These are phyloP conservation scores for Drechslerella coelobrocha DNA, from an alignment of 2,329 filamentous ascomycete genomes.

Conservation along the genomic window DNA sequence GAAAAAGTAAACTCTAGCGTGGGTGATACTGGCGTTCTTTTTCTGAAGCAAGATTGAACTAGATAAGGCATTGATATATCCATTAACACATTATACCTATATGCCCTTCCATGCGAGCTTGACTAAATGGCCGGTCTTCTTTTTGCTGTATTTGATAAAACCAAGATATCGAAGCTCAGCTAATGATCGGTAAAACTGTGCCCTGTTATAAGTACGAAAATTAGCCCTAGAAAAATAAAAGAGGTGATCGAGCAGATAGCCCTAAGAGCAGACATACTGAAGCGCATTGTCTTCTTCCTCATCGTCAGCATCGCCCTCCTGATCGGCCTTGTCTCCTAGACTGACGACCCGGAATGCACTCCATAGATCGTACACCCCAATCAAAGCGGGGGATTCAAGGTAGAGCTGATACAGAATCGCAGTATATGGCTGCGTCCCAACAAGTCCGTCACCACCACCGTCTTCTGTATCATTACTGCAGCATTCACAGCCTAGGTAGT, in stretches of 20 bases:
- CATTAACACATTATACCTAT: constrained; percentile 55
- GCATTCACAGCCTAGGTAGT: constrained; percentile 77
- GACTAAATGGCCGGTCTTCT: constrained; percentile 88
- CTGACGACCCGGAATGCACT: constrained; percentile 74
- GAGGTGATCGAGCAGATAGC: neutral
- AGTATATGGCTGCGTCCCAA: constrained; percentile 68
- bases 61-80: neutral
- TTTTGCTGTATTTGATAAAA: constrained; percentile 85
- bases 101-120: constrained; percentile 84
- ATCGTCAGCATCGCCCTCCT: constrained; percentile 58
- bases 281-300: constrained; percentile 63
- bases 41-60: neutral
- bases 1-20: too few species aligned
- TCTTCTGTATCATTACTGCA: constrained; percentile 64
- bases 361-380: constrained; percentile 83
- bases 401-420: constrained; percentile 80
- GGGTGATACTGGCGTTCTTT: too few species aligned
- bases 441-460: constrained; percentile 16
- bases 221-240: constrained; percentile 2
- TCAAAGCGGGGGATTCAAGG: constrained; percentile 71
- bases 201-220: constrained; percentile 58
- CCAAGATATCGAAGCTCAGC: constrained; percentile 86
- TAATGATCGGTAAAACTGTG: constrained; percentile 82
- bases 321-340: constrained; percentile 60
- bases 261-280: constrained; percentile 41